Percentiles rank a stretch among this genome's conserved stretches.
These are phyloP conservation scores for Penicillium pulvis DNA, from an alignment of 495 filamentous ascomycete genomes.

Conservation along the genomic window DNA sequence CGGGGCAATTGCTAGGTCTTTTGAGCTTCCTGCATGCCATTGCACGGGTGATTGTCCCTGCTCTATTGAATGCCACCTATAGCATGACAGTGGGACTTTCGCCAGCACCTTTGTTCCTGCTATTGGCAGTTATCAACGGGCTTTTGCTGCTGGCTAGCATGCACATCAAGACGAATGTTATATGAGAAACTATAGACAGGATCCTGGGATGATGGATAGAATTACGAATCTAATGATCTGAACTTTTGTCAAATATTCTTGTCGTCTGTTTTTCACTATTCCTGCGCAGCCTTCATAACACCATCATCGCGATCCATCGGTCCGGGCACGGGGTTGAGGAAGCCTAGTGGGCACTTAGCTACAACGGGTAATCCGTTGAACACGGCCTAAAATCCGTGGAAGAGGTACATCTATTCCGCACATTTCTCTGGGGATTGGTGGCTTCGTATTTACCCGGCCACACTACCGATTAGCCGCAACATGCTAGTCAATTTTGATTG, in stretches of 20 bases:
- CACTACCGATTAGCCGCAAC: neutral
- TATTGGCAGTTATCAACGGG: neutral
- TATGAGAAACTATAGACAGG: neutral
- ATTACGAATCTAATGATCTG: too few relatives aligned
- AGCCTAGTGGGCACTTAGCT: too few relatives aligned
- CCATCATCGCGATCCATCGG: too few relatives aligned
- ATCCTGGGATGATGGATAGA: neutral
- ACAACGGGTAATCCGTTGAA: too few relatives aligned
- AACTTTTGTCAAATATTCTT: too few relatives aligned
- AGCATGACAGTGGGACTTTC: constrained; percentile 8
- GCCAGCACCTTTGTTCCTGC: constrained; percentile 7
- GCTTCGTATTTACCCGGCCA: neutral
- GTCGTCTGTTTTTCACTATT: too few relatives aligned
- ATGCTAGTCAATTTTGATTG: neutral
- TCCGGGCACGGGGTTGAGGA: too few relatives aligned
- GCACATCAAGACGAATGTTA: neutral
- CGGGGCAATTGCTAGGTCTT: constrained; percentile 8
- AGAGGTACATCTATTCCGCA: too few relatives aligned
- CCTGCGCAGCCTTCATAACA: too few relatives aligned
- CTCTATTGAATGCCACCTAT: constrained; percentile 12
- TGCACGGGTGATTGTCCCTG: constrained; percentile 5
- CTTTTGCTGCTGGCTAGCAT: constrained; percentile 1
- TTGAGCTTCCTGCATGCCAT: constrained; percentile 18
- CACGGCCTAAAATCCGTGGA: too few relatives aligned
- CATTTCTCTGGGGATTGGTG: neutral